Conservation (phyloP, 306 rosid species). For the Herpetospermum pedunculosum region DNA sequence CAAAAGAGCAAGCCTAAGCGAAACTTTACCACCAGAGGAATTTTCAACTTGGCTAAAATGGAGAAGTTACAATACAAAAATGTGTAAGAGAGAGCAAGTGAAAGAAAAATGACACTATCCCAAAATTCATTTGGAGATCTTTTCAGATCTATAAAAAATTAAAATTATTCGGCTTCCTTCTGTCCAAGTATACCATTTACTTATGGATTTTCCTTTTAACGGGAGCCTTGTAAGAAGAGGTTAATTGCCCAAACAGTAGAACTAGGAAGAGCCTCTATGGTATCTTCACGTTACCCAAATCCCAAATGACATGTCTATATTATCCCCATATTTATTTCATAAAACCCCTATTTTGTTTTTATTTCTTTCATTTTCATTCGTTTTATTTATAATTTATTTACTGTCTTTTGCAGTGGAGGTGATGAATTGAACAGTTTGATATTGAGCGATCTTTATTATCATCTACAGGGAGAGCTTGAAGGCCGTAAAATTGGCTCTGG, state of each 20-base stretch:
- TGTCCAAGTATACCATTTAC: background rate
- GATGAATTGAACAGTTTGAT: conserved; percentile 54
- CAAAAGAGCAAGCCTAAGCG: background rate
- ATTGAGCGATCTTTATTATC: conserved; percentile 83
- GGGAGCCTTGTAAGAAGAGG: background rate
- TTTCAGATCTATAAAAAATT: no score
- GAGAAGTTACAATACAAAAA: background rate
- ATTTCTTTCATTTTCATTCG: conserved; percentile 1
- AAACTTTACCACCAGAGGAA: background rate
- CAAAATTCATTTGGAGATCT: no score
- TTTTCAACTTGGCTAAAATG: background rate
- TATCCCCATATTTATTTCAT: background rate
- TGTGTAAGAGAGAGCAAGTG: background rate
- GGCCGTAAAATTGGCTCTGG: conserved; percentile 71
- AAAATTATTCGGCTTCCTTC: background rate
- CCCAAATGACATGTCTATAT: background rate
- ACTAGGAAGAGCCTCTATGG: background rate
- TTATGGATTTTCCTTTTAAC: background rate
- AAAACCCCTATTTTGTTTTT: background rate
- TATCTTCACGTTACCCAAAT: background rate
- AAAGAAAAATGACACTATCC: background rate
- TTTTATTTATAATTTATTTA: conserved; percentile 3
- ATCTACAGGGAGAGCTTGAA: conserved; percentile 89
- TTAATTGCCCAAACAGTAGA: background rate
- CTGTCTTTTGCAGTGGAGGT: conserved; percentile 50